Percentiles rank a stretch among this genome's conserved stretches.
Evolutionary conservation across 768 basidiomycete species (phyloP).

Genomic region (Phylloporus sp.): DNA sequence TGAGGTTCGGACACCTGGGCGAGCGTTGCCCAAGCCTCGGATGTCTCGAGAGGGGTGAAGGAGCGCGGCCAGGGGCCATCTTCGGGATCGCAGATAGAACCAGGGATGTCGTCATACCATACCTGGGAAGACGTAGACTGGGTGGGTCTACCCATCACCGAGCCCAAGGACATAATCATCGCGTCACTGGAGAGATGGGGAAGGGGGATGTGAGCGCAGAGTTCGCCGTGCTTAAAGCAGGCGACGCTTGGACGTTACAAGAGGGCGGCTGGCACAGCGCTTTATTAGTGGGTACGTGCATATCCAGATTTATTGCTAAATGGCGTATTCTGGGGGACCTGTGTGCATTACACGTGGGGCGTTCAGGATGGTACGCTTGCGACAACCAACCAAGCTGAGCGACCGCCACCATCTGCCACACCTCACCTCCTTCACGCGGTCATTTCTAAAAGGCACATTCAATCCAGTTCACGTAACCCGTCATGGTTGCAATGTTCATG

Average conservation of each 20-base stretch:
- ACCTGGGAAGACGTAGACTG: constrained; percentile 36
- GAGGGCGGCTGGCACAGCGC: constrained; percentile 8
- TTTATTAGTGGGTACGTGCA: constrained; percentile 15
- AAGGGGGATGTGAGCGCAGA: constrained; percentile 4
- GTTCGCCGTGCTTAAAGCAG: constrained; percentile 26
- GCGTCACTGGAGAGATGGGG: constrained; percentile 1
- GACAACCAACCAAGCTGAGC: constrained; percentile 10
- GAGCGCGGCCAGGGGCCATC: constrained; percentile 64
- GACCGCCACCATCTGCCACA: constrained; percentile 13
- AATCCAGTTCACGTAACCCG: constrained; percentile 13
- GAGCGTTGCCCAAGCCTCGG: constrained; percentile 54
- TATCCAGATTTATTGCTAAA: constrained; percentile 22
- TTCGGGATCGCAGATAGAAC: constrained; percentile 57
- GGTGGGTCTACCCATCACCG: constrained; percentile 10
- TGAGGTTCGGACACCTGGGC: constrained; percentile 50
- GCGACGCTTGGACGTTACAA: constrained; percentile 26
- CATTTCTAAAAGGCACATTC: constrained; percentile 8
- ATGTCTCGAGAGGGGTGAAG: constrained; percentile 47
- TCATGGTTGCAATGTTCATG: constrained; percentile 5
- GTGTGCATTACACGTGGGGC: constrained; percentile 27
- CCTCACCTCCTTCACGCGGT: constrained; percentile 24
- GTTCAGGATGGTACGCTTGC: constrained; percentile 3
- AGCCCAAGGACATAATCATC: constrained; percentile 19
- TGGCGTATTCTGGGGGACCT: constrained; percentile 17
- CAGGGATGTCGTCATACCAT: constrained; percentile 59